phyloP scores from a whole-genome alignment of 108 stramenopile species.

The Cyclotella baltica region DNA sequence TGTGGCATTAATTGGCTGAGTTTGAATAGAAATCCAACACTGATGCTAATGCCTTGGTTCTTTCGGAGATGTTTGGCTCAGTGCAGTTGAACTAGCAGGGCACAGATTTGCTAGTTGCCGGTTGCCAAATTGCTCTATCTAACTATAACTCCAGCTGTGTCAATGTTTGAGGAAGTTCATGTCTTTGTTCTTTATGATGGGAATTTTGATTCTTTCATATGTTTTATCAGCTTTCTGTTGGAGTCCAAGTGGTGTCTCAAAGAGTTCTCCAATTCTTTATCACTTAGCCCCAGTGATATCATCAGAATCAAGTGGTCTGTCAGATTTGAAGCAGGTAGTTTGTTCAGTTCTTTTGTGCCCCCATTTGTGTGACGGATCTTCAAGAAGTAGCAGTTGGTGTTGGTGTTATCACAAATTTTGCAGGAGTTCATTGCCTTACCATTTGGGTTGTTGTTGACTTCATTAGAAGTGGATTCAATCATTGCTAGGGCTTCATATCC shows the following conservation, averaged over 20 bases:
- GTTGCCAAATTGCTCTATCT: neutral
- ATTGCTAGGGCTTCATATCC: neutral
- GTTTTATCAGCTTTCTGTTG: no score
- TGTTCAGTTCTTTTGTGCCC: neutral
- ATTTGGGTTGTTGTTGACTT: neutral
- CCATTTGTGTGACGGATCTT: neutral
- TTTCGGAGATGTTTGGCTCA: neutral
- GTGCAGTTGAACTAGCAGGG: conserved; percentile 3
- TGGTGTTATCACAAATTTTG: neutral
- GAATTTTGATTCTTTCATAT: neutral
- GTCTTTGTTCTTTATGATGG: neutral
- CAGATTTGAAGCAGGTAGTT: no score
- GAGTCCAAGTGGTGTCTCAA: neutral
- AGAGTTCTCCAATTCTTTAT: no score
- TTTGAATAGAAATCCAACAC: neutral
- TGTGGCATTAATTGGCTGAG: neutral
- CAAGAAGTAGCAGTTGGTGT: neutral
- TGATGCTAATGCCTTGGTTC: neutral
- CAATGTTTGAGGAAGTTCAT: neutral
- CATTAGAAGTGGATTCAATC: neutral
- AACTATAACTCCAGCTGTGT: neutral
- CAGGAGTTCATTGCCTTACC: neutral
- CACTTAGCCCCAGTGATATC: no score
- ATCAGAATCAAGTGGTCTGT: neutral
- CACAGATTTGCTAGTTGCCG: neutral